A percentile compares a stretch with the other conserved stretches of the same genome.
phyloP scores from a whole-genome alignment of 148 eudicot genomes.

The Limonium bicolor region DNA sequence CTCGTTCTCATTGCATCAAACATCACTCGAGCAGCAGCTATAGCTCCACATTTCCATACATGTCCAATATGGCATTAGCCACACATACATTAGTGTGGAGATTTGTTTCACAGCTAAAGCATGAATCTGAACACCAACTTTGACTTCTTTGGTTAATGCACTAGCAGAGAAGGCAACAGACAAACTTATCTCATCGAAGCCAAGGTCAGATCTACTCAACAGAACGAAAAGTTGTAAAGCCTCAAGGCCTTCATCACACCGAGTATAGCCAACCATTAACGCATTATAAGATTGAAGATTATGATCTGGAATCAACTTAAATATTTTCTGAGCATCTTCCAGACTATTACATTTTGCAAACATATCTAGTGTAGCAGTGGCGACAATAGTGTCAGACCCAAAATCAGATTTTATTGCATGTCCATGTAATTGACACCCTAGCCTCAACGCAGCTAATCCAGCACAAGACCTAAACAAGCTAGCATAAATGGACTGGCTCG shows the following conservation, averaged over 20 bases:
- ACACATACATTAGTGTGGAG: slow-evolving; percentile 48
- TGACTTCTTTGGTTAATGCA: slow-evolving; percentile 41
- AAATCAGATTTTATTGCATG: slow-evolving; percentile 39
- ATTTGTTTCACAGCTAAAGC: slow-evolving; percentile 39
- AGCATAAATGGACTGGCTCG: slow-evolving; percentile 55
- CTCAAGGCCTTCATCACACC: slow-evolving; percentile 35
- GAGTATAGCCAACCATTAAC: slow-evolving; percentile 62
- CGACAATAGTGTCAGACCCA: slow-evolving; percentile 30
- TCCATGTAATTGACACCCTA: slow-evolving; percentile 61
- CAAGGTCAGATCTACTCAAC: slow-evolving; percentile 39
- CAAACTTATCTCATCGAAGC: slow-evolving; percentile 62
- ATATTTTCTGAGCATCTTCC: slow-evolving; percentile 49
- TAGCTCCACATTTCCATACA: slow-evolving; percentile 88
- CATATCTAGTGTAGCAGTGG: slow-evolving; percentile 68
- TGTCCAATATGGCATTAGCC: slow-evolving; percentile 69
- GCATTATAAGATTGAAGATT: slow-evolving; percentile 69
- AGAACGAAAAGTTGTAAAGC: slow-evolving; percentile 38
- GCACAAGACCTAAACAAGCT: slow-evolving; percentile 70
- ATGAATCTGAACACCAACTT: slow-evolving; percentile 35
- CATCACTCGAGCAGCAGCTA: slow-evolving; percentile 34
- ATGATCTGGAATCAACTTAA: slow-evolving; percentile 33
- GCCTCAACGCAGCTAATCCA: slow-evolving; percentile 21
- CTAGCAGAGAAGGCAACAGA: slow-evolving; percentile 74
- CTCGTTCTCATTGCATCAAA: slow-evolving; percentile 56
- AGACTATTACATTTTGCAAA: slow-evolving; percentile 56